Evolutionary conservation across 2,329 filamentous ascomycete species (phyloP).

Genomic region (Rhytidhysteron rufulum): DNA sequence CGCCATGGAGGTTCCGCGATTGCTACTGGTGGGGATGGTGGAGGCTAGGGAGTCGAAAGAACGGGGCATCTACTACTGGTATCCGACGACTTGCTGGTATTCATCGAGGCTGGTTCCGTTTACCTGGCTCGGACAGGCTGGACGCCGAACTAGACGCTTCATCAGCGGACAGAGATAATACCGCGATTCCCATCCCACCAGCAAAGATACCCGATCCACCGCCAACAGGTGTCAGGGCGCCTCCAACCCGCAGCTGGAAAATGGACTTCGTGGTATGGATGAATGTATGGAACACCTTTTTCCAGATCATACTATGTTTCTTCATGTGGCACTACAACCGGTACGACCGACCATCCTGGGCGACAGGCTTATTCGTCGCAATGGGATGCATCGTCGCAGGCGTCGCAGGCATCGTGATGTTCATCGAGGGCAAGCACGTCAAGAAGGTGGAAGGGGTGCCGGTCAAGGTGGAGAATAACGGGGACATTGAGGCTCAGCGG

Average conservation of each 20-base stretch:
- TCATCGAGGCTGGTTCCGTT: slow-evolving; percentile 71
- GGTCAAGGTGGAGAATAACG: slow-evolving; percentile 15
- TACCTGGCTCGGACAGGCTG: slow-evolving; percentile 62
- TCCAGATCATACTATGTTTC: slow-evolving; percentile 68
- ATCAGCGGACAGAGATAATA: slow-evolving; percentile 33
- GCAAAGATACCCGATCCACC: slow-evolving; percentile 62
- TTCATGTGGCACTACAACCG: slow-evolving; percentile 83
- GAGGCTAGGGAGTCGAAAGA: slow-evolving; percentile 50
- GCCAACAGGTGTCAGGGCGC: slow-evolving; percentile 67
- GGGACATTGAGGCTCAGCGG: slow-evolving; percentile 19
- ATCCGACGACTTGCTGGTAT: slow-evolving; percentile 70
- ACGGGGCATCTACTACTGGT: slow-evolving; percentile 43
- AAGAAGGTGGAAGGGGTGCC: slow-evolving; percentile 37
- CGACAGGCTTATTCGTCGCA: slow-evolving; percentile 73
- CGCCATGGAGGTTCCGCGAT: slow-evolving; percentile 81
- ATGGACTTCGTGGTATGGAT: slow-evolving; percentile 76
- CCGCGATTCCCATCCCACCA: slow-evolving; percentile 60
- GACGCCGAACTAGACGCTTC: slow-evolving; percentile 20
- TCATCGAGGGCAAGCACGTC: slow-evolving; percentile 59
- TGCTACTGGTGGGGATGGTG: slow-evolving; percentile 68
- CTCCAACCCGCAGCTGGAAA: slow-evolving; percentile 67
- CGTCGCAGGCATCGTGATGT: slow-evolving; percentile 66
- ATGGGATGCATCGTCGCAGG: slow-evolving; percentile 68
- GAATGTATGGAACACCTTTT: slow-evolving; percentile 73
- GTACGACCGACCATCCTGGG: slow-evolving; percentile 71